Evolutionary conservation across 2,329 filamentous ascomycete genomes (phyloP), one percentile per base, ranked within the genome.

Genomic region (Albifimbria verrucaria): DNA sequence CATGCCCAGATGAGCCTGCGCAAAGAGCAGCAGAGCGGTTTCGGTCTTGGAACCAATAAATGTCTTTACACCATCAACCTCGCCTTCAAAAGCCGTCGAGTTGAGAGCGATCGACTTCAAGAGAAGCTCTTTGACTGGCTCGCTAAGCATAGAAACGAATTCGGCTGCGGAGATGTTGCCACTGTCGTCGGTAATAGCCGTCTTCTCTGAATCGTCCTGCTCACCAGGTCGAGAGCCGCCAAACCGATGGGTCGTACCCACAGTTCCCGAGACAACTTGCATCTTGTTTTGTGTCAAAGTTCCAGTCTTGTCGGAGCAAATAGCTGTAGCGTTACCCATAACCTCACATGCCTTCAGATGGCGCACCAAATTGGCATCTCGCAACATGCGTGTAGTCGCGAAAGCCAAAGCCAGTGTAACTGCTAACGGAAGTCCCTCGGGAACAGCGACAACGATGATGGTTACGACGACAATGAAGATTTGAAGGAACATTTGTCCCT

Each of bases 11-110:
- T 87, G 76, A 49, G 86, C 81, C 48, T 79, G 80, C 15, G 86
- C 87, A 61, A 90, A 82, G 23, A 84, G 81, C n/a, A 92, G 77
- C 52, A 91, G 71, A 3, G 88, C 87, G 4, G 87, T 88, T 66
- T 91, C 88, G 0, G 88, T 91, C 75, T 91, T 91, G 62, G 87
- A 90, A 45, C 88, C 88, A 59, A 91, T 86, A 55, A 88, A 91
- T 1, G 81, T 82, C 58, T 77, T 77, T 49, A 78, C 70, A 15
- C 87, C 86, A 28, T 89, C 81, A n/a, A 84, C 80, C 20, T 89
- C 85, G 44, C 87, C 86, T 65, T 91, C 87, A 55, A 91, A 91
- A 1, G 88, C 88, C 1, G 88, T 92, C 1, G 88, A 90, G 68
- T 87, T 87, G 56, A 86, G 72, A 15, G 80, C 73, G 57, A 86